phyloP scores from a whole-genome alignment of 2,329 filamentous ascomycete species.

The Calonectria honghensis region DNA sequence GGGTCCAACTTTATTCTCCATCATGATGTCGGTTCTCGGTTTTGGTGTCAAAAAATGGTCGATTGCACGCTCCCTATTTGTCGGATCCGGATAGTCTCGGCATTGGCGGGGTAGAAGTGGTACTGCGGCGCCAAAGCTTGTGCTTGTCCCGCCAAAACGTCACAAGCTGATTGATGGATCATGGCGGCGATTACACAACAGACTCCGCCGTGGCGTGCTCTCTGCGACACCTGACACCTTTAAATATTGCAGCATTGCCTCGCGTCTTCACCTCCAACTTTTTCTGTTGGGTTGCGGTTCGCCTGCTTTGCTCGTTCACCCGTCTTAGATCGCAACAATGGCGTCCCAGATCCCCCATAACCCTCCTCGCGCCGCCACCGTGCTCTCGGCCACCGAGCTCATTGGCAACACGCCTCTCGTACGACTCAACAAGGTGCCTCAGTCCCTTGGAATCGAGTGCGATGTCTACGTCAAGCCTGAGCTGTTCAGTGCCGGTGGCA shows the following conservation, averaged over 20 bases:
- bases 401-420: conserved; percentile 98
- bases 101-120: conserved; percentile 55
- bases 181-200: conserved; percentile 40
- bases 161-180: conserved; percentile 41
- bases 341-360: conserved; percentile 57
- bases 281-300: conserved; percentile 11
- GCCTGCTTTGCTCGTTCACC: conserved; percentile 2
- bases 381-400: conserved; percentile 84
- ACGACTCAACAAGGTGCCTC: conserved; percentile 92
- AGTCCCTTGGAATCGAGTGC: conserved; percentile 91
- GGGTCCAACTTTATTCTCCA: conserved; percentile 22
- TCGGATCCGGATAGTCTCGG: conserved; percentile 53
- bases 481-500: conserved; percentile 94
- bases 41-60: conserved; percentile 10
- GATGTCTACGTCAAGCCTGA: conserved; percentile 94
- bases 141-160: conserved; percentile 45
- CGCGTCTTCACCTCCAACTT: conserved; percentile 7
- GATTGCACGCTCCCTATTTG: conserved; percentile 7
- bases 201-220: conserved; percentile 54
- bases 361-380: conserved; percentile 61
- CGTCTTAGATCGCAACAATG: conserved; percentile 42
- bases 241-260: conserved; percentile 11
- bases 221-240: conserved; percentile 29
- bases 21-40: conserved; percentile 22
- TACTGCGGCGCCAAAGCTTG: conserved; percentile 40